phyloP scores from a whole-genome alignment of 176 grass and related monocot genomes.

The Oryza australiensis region DNA sequence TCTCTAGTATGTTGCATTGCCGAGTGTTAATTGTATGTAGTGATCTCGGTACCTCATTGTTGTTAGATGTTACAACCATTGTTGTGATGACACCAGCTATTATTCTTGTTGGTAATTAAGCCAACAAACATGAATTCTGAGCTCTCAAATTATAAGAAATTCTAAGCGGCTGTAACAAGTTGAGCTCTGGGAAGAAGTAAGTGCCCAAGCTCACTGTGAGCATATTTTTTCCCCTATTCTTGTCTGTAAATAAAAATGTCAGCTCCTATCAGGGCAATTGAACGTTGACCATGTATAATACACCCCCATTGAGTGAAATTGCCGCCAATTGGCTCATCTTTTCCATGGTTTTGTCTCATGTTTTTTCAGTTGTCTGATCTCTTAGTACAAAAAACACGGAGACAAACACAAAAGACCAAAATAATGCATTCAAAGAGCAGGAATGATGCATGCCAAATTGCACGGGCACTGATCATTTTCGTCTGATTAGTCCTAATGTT shows the following conservation, averaged over 20 bases:
- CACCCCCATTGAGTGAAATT: slow-evolving; percentile 11
- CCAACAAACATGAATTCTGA: slow-evolving; percentile 39
- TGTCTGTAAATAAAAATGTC: slow-evolving; percentile 39
- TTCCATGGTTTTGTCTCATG: neutral
- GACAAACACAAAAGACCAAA: neutral
- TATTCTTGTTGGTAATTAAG: slow-evolving; percentile 62
- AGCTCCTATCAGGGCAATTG: neutral
- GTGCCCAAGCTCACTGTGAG: slow-evolving; percentile 5
- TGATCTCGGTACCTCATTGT: slow-evolving; percentile 32
- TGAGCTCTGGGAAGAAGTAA: neutral
- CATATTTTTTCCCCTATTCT: neutral
- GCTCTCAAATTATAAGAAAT: slow-evolving; percentile 16
- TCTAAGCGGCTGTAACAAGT: slow-evolving; percentile 18
- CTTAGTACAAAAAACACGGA: neutral
- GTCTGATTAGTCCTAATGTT: neutral
- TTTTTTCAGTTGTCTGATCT: slow-evolving; percentile 2
- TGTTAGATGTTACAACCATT: slow-evolving; percentile 27
- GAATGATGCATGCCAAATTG: neutral
- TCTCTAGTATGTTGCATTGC: slow-evolving; percentile 3
- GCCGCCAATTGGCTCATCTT: neutral
- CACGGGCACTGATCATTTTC: slow-evolving; percentile 2
- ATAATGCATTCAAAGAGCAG: neutral
- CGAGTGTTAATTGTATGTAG: slow-evolving; percentile 39
- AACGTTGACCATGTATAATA: slow-evolving; percentile 2
- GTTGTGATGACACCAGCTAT: neutral